Evolutionary conservation across 768 basidiomycete species (phyloP), one percentile per base, ranked within the genome.

Genomic region (Pleurotus tuber-regium): DNA sequence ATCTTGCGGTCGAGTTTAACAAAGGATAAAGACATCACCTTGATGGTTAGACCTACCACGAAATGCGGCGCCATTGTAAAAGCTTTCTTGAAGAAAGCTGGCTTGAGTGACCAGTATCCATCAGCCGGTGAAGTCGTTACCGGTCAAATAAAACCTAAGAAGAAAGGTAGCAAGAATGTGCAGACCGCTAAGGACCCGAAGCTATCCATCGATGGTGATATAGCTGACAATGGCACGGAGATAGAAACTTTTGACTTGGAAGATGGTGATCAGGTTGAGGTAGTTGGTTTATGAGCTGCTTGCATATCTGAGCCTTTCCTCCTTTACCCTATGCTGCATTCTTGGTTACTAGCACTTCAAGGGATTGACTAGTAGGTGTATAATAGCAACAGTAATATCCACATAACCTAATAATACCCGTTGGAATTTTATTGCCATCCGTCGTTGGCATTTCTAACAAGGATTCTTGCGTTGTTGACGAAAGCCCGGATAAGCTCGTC

Each of bases 401-500:
- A 4, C 18, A n/a, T n/a, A n/a, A n/a, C n/a, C n/a, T n/a, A n/a
- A n/a, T n/a, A n/a, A n/a, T n/a, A n/a, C n/a, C n/a, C n/a, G n/a
- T n/a, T n/a, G n/a, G n/a, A n/a, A 46, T 23, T 29, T 52, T 62
- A 73, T 51, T 70, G 68, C 78, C 75, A 82, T 23, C 70, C 70
- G n/a, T 76, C 80, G 9, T 57, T 72, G 4, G 82, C 79, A 67
- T 96, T 97, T 59, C 90, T 81, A 47, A 86, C 85, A 41, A 98
- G 67, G 69, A 97, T 93, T 55, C 97, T 78, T 3, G 91, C 84
- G 57, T 97, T 95, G 62, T 98, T 97, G 43, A 99, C 84, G 57
- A 97, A 90, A 11, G 89, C 91, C 41, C 90, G 84, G 38, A 99
- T 84, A 53, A 97, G 81, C 63, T 97, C 91, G 64, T 98, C 92